Evolutionary conservation across 805 yeast species (phyloP), one percentile per base, ranked within the genome.

Genomic region (Ogataea ganodermae): DNA sequence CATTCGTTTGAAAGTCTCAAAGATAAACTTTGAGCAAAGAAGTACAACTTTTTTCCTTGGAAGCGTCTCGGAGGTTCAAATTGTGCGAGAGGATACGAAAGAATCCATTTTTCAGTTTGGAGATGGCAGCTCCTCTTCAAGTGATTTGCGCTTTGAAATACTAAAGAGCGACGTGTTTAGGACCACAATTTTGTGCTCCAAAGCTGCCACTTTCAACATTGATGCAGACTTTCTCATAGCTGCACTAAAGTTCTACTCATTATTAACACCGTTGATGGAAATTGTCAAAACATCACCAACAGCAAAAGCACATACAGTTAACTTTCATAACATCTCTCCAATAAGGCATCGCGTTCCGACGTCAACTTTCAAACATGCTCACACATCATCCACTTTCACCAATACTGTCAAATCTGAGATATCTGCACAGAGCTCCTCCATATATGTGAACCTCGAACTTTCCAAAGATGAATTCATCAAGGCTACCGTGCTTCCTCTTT

Each of bases 111-210:
- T 63, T 22, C 42, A 49, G 24, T 68, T 77, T 47, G 61, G 58
- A 21, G 57, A 61, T n/a, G 44, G 56, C 2, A 51, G 57, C 21
- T 36, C 60, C 13, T 49, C 56, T 1, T 73, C 72, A 33, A 75
- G 77, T 6, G 88, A 83, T 53, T 40, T 83, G 2, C 58, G 83
- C 27, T 78, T 82, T 58, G 86, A 83, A 57, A 48, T 73, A 18
- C 70, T 73, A 40, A 49, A 59, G 7, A 56, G 59, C 12, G 60
- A 52, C 9, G 38, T 42, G 1, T n/a, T 40, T 2, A 50, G 74
- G 33, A 60, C 70, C 16, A 75, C 81, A 0, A 23, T 74, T 0
- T 58, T 80, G 2, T 60, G 76, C 17, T 70, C 81, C 0, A 80
- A 80, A 48, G 62, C 67, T 0, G 73, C 76, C 0, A 28, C 37